Percentiles rank a stretch among this genome's conserved stretches.
Evolutionary conservation across 2,329 filamentous ascomycete genomes (phyloP).

Genomic region (Beauveria sp.): DNA sequence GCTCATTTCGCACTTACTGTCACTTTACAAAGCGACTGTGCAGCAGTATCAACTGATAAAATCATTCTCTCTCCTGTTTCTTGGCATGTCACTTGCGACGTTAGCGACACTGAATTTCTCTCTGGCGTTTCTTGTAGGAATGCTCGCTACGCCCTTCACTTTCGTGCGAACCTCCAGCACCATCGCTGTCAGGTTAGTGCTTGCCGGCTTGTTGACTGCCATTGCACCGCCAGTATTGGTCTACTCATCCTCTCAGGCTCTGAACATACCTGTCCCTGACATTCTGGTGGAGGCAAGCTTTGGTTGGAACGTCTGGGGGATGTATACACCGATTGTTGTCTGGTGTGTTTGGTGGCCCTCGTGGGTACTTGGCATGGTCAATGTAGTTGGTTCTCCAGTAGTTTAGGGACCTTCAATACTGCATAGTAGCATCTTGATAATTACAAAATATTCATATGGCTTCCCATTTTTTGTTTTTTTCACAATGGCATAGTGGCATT

Average conservation of each 20-base stretch:
- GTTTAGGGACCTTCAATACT: background rate
- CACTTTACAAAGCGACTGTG: conserved; percentile 44
- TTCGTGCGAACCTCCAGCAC: conserved; percentile 52
- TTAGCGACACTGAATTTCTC: conserved; percentile 96
- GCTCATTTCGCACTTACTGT: conserved; percentile 48
- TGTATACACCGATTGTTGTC: conserved; percentile 84
- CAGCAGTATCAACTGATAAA: conserved; percentile 76
- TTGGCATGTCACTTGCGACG: conserved; percentile 86
- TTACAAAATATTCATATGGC: background rate
- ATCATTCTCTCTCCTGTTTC: conserved; percentile 83
- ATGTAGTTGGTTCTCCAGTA: conserved; percentile 37
- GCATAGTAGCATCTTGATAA: background rate
- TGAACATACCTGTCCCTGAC: conserved; percentile 37
- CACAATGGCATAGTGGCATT: background rate
- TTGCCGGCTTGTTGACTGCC: conserved; percentile 46
- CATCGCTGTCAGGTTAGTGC: conserved; percentile 32
- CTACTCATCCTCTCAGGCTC: conserved; percentile 37
- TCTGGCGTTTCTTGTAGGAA: conserved; percentile 74
- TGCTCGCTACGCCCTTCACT: conserved; percentile 70
- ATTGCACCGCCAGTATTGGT: conserved; percentile 55
- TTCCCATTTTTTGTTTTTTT: background rate
- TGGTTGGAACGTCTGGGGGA: conserved; percentile 81
- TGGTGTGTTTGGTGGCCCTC: conserved; percentile 96
- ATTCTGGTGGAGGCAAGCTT: conserved; percentile 70
- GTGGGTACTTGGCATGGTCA: conserved; percentile 62